Evolutionary conservation across 2,329 filamentous ascomycete species (phyloP).

Genomic region (Fusarium albidum): DNA sequence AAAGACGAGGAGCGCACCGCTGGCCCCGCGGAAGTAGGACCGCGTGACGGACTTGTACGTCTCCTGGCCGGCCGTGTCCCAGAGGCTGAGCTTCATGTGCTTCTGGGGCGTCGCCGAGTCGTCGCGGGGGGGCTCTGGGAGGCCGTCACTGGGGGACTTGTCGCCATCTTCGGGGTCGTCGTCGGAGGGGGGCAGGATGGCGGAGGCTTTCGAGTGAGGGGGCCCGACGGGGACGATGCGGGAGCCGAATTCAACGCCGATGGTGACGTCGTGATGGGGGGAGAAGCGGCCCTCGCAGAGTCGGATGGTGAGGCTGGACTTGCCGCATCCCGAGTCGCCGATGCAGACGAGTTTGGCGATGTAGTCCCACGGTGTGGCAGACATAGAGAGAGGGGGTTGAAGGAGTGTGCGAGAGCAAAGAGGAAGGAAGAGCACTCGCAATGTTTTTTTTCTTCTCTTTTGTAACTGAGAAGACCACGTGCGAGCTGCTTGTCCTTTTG

Average conservation of each 20-base stretch:
- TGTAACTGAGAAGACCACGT: constrained; percentile 28
- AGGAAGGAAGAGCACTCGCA: background rate
- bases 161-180: constrained; percentile 24
- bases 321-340: constrained; percentile 95
- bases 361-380: constrained; percentile 88
- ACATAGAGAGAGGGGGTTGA: constrained; percentile 52
- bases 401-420: constrained; percentile 10
- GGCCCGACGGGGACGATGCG: constrained; percentile 91
- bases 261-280: constrained; percentile 94
- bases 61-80: constrained; percentile 97
- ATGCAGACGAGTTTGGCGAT: constrained; percentile 99
- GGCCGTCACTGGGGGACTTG: constrained; percentile 46
- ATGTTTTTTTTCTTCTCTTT: too few species aligned
- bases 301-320: constrained; percentile 92
- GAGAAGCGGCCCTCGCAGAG: constrained; percentile 97
- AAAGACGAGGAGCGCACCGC: constrained; percentile 83
- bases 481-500: constrained; percentile 32
- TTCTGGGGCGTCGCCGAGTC: constrained; percentile 59
- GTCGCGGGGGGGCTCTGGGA: constrained; percentile 62
- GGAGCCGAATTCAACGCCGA: constrained; percentile 95
- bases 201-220: constrained; percentile 66
- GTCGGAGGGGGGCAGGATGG: constrained; percentile 31
- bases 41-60: constrained; percentile 97
- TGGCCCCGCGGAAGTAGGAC: constrained; percentile 87
- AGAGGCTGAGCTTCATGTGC: constrained; percentile 93